phyloP scores from a whole-genome alignment of 2,329 filamentous ascomycete species.

The Aplosporella prunicola region DNA sequence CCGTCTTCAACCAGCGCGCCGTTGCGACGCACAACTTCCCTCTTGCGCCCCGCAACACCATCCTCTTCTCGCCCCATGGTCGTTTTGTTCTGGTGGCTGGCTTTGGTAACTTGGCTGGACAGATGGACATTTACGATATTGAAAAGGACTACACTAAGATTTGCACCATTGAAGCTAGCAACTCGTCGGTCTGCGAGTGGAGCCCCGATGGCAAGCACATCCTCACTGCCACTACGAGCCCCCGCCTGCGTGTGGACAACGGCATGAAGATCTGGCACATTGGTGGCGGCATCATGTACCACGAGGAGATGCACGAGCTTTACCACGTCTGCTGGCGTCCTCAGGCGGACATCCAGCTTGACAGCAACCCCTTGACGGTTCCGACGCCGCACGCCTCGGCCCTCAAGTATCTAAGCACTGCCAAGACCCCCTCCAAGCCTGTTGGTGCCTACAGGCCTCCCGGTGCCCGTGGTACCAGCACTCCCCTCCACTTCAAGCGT shows the following conservation, averaged over 20 bases:
- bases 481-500: slow-evolving; percentile 90
- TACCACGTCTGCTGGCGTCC: slow-evolving; percentile 86
- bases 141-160: slow-evolving; percentile 91
- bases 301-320: slow-evolving; percentile 86
- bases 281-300: slow-evolving; percentile 81
- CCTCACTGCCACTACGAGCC: slow-evolving; percentile 94
- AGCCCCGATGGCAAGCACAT: slow-evolving; percentile 93
- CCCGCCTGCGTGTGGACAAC: slow-evolving; percentile 90
- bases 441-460: slow-evolving; percentile 95
- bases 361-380: slow-evolving; percentile 64
- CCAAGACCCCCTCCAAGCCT: slow-evolving; percentile 92
- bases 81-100: slow-evolving; percentile 90
- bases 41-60: slow-evolving; percentile 83
- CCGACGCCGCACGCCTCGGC: slow-evolving; percentile 78
- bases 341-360: slow-evolving; percentile 51
- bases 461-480: slow-evolving; percentile 78
- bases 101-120: slow-evolving; percentile 92
- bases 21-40: slow-evolving; percentile 77
- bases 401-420: slow-evolving; percentile 67
- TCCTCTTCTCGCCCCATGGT: slow-evolving; percentile 86
- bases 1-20: slow-evolving; percentile 89
- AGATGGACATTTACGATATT: slow-evolving; percentile 96
- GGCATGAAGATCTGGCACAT: slow-evolving; percentile 94
- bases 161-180: slow-evolving; percentile 87
- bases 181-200: slow-evolving; percentile 94